Evolutionary conservation across 345 rosid genomes (phyloP), one percentile per base, ranked within the genome.

Genomic region (Odontarrhena argentea): DNA sequence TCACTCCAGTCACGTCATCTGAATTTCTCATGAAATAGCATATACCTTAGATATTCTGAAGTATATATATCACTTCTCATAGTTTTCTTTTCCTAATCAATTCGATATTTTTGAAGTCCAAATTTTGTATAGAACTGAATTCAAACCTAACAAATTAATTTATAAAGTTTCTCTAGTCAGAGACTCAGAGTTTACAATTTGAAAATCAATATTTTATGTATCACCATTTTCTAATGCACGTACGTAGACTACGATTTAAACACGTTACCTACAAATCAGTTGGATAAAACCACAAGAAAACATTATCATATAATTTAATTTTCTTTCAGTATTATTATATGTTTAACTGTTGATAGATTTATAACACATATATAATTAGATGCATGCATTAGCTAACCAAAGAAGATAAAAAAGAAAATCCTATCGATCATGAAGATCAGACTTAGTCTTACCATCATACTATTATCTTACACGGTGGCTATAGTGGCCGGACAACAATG

Each of bases 401-500:
- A 38, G 37, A 67, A 36, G 38, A 52, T 41, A 55, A 25, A 53
- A 52, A 43, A 51, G 41, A 54, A 25, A 53, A 52, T 35, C 25
- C 7, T 5, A 74, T 12, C 58, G 3, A 66, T 45, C 61, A 66
- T 73, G 78, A 60, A 55, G 70, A 60, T 67, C n/a, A 28, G 5
- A 48, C 40, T 59, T 54, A 47, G 57, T 32, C 56, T 55, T 32
- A 7, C 57, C 37, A 42, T 63, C 60, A 32, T 62, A 42, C 41
- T 74, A 1, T 68, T 68, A 26, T 42, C 67, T 2, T 47, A 26
- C 65, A 14, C 67, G 15, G 76, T 32, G 66, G 71, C 56, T 9
- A 53, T 1, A 24, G 70, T 50, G 58, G 43, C 38, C 51, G 77
- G 67, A 14, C 51, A 77, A 65, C 80, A 77, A 11, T 73, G 80